phyloP scores from a whole-genome alignment of 1,139 yeast genomes.

The Candida buenavistaensis region DNA sequence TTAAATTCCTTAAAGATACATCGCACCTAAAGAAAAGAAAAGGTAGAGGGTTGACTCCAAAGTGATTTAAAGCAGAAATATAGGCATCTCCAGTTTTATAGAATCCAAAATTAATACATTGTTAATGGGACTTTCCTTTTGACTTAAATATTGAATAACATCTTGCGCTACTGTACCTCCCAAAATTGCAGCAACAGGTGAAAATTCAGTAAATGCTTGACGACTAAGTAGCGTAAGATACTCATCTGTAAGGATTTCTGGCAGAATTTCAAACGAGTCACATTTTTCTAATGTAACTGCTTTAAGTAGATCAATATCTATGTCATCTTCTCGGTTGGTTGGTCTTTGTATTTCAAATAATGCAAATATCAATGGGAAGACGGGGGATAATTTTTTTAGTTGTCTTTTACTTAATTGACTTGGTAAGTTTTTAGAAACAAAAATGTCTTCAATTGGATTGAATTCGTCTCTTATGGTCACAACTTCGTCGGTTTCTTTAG shows the following conservation, averaged over 20 bases:
- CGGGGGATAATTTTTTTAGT: constrained; percentile 55
- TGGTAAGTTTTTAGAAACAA: constrained; percentile 39
- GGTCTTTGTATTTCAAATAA: constrained; percentile 42
- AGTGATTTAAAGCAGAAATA: constrained; percentile 34
- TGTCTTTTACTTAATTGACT: constrained; percentile 54
- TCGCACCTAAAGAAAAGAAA: constrained; percentile 46
- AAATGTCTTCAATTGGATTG: constrained; percentile 31
- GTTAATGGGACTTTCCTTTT: constrained; percentile 78
- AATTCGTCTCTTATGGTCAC: constrained; percentile 59
- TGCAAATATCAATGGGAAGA: constrained; percentile 64
- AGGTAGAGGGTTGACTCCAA: constrained; percentile 42
- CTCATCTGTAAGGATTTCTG: constrained; percentile 35
- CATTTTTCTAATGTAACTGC: constrained; percentile 25
- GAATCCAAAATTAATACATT: constrained; percentile 81
- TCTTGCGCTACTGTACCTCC: constrained; percentile 95
- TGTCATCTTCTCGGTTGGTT: constrained; percentile 24
- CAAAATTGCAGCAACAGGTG: constrained; percentile 83
- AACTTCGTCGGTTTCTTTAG: constrained; percentile 42
- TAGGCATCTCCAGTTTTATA: constrained; percentile 69
- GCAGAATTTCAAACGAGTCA: constrained; percentile 35
- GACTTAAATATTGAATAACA: constrained; percentile 77
- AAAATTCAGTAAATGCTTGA: constrained; percentile 67
- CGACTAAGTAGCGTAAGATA: constrained; percentile 40
- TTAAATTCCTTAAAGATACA: constrained; percentile 40
- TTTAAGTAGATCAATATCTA: constrained; percentile 34